These are phyloP conservation scores for Rhizopogon sp. DNA, from an alignment of 768 basidiomycete genomes.

Conservation along the genomic window DNA sequence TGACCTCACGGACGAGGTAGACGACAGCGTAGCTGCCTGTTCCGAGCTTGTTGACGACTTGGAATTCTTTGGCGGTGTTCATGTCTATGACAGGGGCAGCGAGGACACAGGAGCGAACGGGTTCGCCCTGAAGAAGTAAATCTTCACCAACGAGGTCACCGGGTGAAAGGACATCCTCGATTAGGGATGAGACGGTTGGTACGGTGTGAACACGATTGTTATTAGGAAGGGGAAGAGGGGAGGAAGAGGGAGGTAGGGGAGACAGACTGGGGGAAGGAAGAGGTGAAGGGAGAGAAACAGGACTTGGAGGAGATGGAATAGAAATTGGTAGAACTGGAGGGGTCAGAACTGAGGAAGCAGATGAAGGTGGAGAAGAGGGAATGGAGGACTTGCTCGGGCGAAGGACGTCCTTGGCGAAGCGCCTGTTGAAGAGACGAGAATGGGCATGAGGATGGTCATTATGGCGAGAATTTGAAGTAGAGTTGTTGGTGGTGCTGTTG, in stretches of 20 bases:
- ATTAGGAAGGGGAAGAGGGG: slow-evolving; percentile 31
- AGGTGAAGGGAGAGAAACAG: slow-evolving; percentile 30
- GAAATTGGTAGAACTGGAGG: slow-evolving; percentile 11
- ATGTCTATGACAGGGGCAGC: slow-evolving; percentile 26
- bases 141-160: slow-evolving; percentile 76
- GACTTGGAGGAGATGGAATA: slow-evolving; percentile 25
- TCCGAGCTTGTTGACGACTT: slow-evolving; percentile 83
- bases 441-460: slow-evolving; percentile 19
- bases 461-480: slow-evolving; percentile 13
- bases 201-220: slow-evolving; percentile 25
- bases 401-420: slow-evolving; percentile 26
- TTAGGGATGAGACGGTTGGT: slow-evolving; percentile 24
- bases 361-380: slow-evolving; percentile 13
- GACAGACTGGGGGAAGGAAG: slow-evolving; percentile 19
- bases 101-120: slow-evolving; percentile 48
- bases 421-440: slow-evolving; percentile 30
- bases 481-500: no score
- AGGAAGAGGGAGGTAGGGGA: slow-evolving; percentile 29
- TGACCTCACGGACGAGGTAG: slow-evolving; percentile 80
- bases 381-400: slow-evolving; percentile 8
- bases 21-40: slow-evolving; percentile 92
- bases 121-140: slow-evolving; percentile 59
- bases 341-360: slow-evolving; percentile 5
- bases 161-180: slow-evolving; percentile 54
- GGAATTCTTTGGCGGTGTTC: slow-evolving; percentile 57